Conservation (phyloP, 768 basidiomycete species). For the Favolaschia claudopus region DNA sequence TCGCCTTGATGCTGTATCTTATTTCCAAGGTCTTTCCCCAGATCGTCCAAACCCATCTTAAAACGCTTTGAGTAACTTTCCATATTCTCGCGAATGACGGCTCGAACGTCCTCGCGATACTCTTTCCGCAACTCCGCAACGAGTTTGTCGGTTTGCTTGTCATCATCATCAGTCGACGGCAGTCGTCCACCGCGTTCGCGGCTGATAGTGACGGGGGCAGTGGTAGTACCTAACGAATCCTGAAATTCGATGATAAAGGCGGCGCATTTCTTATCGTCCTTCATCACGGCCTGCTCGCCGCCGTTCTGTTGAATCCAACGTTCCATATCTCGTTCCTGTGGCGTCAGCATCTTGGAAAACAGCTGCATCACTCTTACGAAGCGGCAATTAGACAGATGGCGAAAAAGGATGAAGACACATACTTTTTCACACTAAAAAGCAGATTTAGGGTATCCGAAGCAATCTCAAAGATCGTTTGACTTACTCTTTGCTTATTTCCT, state of each 20-base stretch:
- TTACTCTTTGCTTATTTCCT: constrained; percentile 11
- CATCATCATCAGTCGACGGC: too few species aligned
- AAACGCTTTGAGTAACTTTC: not conserved
- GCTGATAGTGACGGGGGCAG: not conserved
- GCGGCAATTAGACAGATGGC: too few species aligned
- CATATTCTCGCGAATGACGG: not conserved
- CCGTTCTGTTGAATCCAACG: not conserved
- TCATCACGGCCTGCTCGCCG: not conserved
- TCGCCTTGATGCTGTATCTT: constrained; percentile 15
- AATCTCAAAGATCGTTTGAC: not conserved
- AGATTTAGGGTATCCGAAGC: not conserved
- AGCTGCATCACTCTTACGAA: not conserved
- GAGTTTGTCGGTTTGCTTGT: too few species aligned
- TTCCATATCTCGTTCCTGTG: not conserved
- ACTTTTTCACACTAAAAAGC: constrained; percentile 2
- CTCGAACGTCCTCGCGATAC: not conserved
- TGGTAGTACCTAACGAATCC: not conserved
- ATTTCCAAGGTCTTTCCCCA: constrained; percentile 27
- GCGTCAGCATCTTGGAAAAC: not conserved
- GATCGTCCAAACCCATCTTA: constrained; percentile 24
- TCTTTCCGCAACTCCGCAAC: not conserved
- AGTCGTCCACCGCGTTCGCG: too few species aligned
- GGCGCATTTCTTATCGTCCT: not conserved
- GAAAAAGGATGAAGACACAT: not conserved
- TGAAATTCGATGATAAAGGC: not conserved